Evolutionary conservation across 176 grass and related monocot species (phyloP).

Genomic region (Eremochloa ophiuroides): DNA sequence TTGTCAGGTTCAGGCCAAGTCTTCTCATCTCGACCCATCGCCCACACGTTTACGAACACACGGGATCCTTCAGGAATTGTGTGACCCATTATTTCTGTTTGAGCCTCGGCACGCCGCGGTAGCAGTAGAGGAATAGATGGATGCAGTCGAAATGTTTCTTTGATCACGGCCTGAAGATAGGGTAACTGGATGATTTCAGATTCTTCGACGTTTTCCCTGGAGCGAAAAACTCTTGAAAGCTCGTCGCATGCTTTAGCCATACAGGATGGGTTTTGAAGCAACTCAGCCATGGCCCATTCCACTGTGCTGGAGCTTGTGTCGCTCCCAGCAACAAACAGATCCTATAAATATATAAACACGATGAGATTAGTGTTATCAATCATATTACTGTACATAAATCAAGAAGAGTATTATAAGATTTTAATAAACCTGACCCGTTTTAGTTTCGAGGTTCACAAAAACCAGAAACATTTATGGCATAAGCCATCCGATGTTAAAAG

Average conservation of each 20-base stretch:
- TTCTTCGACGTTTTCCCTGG: slow-evolving; percentile 27
- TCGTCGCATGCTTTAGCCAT: slow-evolving; percentile 25
- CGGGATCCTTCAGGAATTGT: slow-evolving; percentile 7
- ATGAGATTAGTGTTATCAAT: not conserved
- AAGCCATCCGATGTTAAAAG: not conserved
- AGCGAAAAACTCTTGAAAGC: not conserved
- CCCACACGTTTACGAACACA: slow-evolving; percentile 33
- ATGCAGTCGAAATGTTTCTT: not conserved
- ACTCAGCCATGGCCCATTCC: slow-evolving; percentile 50
- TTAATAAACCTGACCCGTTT: not conserved
- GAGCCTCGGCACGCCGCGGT: not conserved
- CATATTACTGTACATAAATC: not conserved
- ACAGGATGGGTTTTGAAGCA: slow-evolving; percentile 17
- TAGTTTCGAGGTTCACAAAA: not conserved
- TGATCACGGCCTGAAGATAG: slow-evolving; percentile 21
- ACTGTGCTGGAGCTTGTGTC: slow-evolving; percentile 39
- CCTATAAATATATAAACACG: slow-evolving; percentile 1
- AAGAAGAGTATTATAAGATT: not conserved
- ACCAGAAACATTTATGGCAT: not conserved
- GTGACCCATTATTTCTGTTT: not conserved
- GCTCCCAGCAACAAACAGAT: slow-evolving; percentile 37
- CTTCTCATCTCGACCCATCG: not conserved
- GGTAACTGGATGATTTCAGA: slow-evolving; percentile 13
- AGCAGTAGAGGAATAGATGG: slow-evolving; percentile 14
- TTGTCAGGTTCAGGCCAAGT: slow-evolving; percentile 22